These are phyloP conservation scores for Fusarium oxysporum DNA, from an alignment of 2,329 filamentous ascomycete genomes.

Conservation along the genomic window DNA sequence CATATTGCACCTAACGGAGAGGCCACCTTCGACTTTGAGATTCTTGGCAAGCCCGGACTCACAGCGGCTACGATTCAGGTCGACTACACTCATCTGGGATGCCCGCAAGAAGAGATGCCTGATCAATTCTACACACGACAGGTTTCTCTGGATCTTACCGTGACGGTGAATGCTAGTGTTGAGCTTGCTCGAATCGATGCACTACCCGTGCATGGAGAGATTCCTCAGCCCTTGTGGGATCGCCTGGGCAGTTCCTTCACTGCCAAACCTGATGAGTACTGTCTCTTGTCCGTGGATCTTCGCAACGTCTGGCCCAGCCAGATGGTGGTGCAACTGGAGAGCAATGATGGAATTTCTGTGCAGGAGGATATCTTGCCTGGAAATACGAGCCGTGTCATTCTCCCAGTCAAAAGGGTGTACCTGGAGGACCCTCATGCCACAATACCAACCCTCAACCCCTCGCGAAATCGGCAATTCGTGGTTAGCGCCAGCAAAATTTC, in stretches of 20 bases:
- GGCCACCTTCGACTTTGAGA: slow-evolving; percentile 82
- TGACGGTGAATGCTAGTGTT: slow-evolving; percentile 92
- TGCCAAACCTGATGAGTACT: slow-evolving; percentile 71
- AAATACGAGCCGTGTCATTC: slow-evolving; percentile 78
- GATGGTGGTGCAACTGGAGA: slow-evolving; percentile 73
- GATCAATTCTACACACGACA: slow-evolving; percentile 87
- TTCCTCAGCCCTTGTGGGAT: slow-evolving; percentile 71
- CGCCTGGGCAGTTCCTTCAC: slow-evolving; percentile 52
- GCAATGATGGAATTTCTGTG: slow-evolving; percentile 61
- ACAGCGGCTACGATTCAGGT: slow-evolving; percentile 84
- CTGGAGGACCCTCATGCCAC: slow-evolving; percentile 80
- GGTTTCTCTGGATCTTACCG: slow-evolving; percentile 80
- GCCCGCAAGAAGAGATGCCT: slow-evolving; percentile 72
- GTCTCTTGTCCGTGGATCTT: slow-evolving; percentile 83
- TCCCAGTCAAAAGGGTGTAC: slow-evolving; percentile 81
- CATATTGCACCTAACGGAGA: slow-evolving; percentile 76
- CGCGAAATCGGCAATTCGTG: slow-evolving; percentile 91
- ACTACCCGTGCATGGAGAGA: slow-evolving; percentile 75
- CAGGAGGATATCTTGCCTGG: slow-evolving; percentile 72
- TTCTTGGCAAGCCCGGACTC: slow-evolving; percentile 86
- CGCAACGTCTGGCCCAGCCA: slow-evolving; percentile 91
- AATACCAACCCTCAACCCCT: slow-evolving; percentile 83
- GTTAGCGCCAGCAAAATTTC: slow-evolving; percentile 84
- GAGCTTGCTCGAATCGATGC: slow-evolving; percentile 85
- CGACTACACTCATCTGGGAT: slow-evolving; percentile 86